A percentile compares a stretch with the other conserved stretches of the same genome.
Evolutionary conservation across 768 basidiomycete species (phyloP).

Genomic region (Psilocybe subaeruginosa): DNA sequence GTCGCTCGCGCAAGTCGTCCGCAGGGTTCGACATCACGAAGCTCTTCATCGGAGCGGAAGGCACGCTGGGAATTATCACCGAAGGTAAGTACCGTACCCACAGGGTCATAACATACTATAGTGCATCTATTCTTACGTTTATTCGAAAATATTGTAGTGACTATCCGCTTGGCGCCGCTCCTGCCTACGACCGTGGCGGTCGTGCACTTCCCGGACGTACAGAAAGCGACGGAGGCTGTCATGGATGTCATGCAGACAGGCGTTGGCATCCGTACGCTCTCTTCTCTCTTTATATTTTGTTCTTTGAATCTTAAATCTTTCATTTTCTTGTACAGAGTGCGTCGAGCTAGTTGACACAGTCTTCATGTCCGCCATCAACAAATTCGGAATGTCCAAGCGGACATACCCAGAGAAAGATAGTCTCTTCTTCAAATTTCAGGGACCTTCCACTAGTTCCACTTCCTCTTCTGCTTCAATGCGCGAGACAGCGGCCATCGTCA

Average conservation of each 20-base stretch:
- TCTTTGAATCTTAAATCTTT: conserved; percentile 1
- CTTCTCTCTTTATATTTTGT: neutral
- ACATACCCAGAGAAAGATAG: conserved; percentile 68
- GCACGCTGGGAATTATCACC: conserved; percentile 86
- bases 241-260: conserved; percentile 73
- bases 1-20: conserved; percentile 78
- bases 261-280: conserved; percentile 70
- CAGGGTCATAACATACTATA: too few species aligned
- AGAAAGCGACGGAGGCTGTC: conserved; percentile 74
- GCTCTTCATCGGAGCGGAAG: conserved; percentile 81
- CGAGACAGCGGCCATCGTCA: conserved; percentile 63
- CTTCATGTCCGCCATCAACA: conserved; percentile 67
- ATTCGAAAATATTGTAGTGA: conserved; percentile 45
- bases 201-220: conserved; percentile 79
- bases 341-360: conserved; percentile 80
- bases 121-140: neutral
- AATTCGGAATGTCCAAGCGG: conserved; percentile 51
- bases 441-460: conserved; percentile 34
- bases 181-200: conserved; percentile 84
- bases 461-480: conserved; percentile 52
- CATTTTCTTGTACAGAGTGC: conserved; percentile 56
- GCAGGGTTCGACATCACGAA: conserved; percentile 89
- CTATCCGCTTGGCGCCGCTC: conserved; percentile 79
- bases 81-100: conserved; percentile 52
- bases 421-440: conserved; percentile 89